Evolutionary conservation across 805 yeast genomes (phyloP), one percentile per base, ranked within the genome.

Genomic region (Suhomyces vadensis): DNA sequence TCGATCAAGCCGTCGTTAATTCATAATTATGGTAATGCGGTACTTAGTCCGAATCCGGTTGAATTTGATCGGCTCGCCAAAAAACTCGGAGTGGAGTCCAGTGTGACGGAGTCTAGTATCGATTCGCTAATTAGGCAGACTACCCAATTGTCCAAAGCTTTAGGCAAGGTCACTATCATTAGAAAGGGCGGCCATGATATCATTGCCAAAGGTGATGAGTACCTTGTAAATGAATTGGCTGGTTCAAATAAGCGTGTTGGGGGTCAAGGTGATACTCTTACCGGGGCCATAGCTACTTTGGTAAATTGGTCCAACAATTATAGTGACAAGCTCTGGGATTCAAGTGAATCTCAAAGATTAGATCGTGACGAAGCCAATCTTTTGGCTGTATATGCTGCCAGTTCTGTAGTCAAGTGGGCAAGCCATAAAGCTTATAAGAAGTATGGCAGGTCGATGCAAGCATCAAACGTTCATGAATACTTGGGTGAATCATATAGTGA

Each of bases 181-280:
- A 79, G 85, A 26, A 94, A 94, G 63, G 97, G 97, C 1, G 43
- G 54, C 0, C 51, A 53, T 1, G 99, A 94, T 57, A 51, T 77
- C 27, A 83, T 90, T 8, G 84, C 81, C 4, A 67, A 74, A 40
- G 79, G 78, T 2, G 69, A 65, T 3, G 57, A 62, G 4, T 55
- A 67, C 4, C 49, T 87, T 5, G 54, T 65, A 3, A 77, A 74
- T 48, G 73, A 72, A 26, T 57, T 69, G 24, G 55, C 61, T 11
- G 97, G 98, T 1, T 83, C 94, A 5, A 64, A 68, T 39, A 85
- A 87, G 57, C 74, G 99, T 42, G 95, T 87, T 6, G 97, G 97
- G 9, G 99, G 99, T 0, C 98, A 94, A 66, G 99, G 99, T 20
- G 99, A 94, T 56, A 86, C 97, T 0, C 63, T 94, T 31, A 79